Evolutionary conservation across 164 flowering plant species (phyloP), one percentile per base, ranked within the genome.

Genomic region (Chimonanthus salicifolius): DNA sequence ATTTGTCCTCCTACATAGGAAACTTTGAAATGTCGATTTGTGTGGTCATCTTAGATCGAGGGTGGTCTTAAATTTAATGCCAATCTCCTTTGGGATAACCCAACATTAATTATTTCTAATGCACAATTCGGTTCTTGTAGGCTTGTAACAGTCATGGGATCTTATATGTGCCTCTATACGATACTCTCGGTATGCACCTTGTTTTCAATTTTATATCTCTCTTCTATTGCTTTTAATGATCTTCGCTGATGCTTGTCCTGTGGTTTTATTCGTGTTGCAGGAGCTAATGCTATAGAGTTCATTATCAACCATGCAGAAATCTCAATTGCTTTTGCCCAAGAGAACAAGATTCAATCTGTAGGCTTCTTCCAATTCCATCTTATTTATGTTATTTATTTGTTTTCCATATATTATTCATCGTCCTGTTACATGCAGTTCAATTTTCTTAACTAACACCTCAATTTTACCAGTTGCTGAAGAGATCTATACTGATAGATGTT

Each of bases 301-400:
- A 92, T 96, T 76, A 87, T 94, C 83, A 92, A 91, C 80, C 99
- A 96, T 71, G 97, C 98, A 73, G 97, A 96, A 85, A 85, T 96
- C 69, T 86, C 98, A 45, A 75, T 94, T 47, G 91, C 82, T 21
- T 92, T 96, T 79, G 91, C 89, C 74, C 99, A 96, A 78, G 94
- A 91, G 76, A 90, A 74, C 83, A 94, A 89, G 80, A 76, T 96
- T 43, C 82, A 90, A 58, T 70, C 90, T 69, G 98, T 96, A 91
- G 46, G 89, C 46, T 3, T 21, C 43, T 47, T 13, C 44, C 5
- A 8, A 11, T 68, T 6, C 66, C 20, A 58, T 62, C 58, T 64
- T 49, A 33, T 44, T 66, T 10, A 5, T 62, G 20, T 62, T 13
- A 62, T 10, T 13, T 10, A n/a, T n/a, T 13, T 51, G 13, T 51